Evolutionary conservation across 1,284 basidiomycete genomes (phyloP).

Genomic region (Cutaneotrichosporon daszewskae): DNA sequence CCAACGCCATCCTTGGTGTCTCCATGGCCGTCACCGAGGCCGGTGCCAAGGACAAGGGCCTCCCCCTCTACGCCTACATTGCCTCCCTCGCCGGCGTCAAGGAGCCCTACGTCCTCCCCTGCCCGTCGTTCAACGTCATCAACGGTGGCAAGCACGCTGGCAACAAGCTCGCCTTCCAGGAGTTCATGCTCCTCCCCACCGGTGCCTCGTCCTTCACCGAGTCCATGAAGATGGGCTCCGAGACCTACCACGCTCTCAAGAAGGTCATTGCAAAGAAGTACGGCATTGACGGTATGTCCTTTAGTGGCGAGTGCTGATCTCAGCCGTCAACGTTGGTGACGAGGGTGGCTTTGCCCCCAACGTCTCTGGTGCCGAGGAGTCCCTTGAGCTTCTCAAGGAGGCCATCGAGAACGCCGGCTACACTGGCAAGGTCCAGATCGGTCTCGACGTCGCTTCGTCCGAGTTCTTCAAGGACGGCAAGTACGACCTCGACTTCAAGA

Average conservation of each 20-base stretch:
- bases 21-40: constrained; percentile 95
- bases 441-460: constrained; percentile 96
- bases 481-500: constrained; percentile 97
- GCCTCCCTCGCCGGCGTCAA: constrained; percentile 91
- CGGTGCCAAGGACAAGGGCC: constrained; percentile 84
- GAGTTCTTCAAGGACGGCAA: constrained; percentile 99
- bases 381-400: constrained; percentile 89
- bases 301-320: background rate
- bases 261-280: constrained; percentile 99
- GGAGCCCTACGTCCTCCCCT: constrained; percentile 84
- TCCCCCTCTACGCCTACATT: constrained; percentile 95
- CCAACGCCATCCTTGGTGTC: constrained; percentile 98
- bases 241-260: constrained; percentile 98
- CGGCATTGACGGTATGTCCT: constrained; percentile 71
- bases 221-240: constrained; percentile 96
- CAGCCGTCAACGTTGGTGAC: constrained; percentile 93
- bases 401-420: constrained; percentile 98
- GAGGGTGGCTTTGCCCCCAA: constrained; percentile 99
- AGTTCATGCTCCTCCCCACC: constrained; percentile 99
- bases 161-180: constrained; percentile 99
- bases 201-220: constrained; percentile 88
- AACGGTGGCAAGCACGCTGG: constrained; percentile 99
- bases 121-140: constrained; percentile 97
- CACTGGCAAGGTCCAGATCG: constrained; percentile 98
- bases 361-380: constrained; percentile 93